A percentile compares a stretch with the other conserved stretches of the same genome.
phyloP scores from a whole-genome alignment of 129 eudicot species.

The Tagetes erecta region DNA sequence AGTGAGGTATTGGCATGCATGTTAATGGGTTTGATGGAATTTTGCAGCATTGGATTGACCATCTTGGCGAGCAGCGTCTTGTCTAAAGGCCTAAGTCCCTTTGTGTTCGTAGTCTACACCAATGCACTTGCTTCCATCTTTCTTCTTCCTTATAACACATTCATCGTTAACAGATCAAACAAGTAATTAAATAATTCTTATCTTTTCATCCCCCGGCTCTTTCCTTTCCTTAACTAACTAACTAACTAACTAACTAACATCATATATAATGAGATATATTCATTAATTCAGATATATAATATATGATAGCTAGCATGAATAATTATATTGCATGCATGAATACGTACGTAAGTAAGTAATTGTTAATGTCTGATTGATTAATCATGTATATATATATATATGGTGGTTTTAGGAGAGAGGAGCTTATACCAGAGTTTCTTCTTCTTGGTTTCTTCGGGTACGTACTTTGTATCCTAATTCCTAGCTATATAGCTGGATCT shows the following conservation, averaged over 20 bases:
- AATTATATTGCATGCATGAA: conserved; percentile 28
- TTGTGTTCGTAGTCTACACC: conserved; percentile 74
- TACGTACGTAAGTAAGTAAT: not conserved
- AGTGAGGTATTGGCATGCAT: conserved; percentile 49
- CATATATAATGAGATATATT: not conserved
- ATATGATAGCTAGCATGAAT: too few relatives aligned
- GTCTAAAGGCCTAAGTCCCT: conserved; percentile 71
- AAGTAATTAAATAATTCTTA: conserved; percentile 10
- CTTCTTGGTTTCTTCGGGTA: conserved; percentile 47
- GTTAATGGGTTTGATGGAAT: conserved; percentile 59
- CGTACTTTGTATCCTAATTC: not conserved
- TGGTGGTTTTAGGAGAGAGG: conserved; percentile 29
- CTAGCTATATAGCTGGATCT: too few relatives aligned
- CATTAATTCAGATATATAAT: not conserved
- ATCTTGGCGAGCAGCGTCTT: conserved; percentile 64
- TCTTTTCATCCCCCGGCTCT: not conserved
- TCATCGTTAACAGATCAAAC: conserved; percentile 35
- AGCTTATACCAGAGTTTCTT: conserved; percentile 32
- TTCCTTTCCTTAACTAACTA: not conserved
- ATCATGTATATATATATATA: not conserved
- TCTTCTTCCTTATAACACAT: conserved; percentile 54
- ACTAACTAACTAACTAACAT: not conserved
- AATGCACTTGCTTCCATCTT: conserved; percentile 64
- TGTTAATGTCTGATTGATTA: not conserved
- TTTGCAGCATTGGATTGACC: conserved; percentile 60